Percentiles rank a stretch among this genome's conserved stretches.
Evolutionary conservation across 108 stramenopile genomes (phyloP).

Genomic region (Fistulifera solaris): DNA sequence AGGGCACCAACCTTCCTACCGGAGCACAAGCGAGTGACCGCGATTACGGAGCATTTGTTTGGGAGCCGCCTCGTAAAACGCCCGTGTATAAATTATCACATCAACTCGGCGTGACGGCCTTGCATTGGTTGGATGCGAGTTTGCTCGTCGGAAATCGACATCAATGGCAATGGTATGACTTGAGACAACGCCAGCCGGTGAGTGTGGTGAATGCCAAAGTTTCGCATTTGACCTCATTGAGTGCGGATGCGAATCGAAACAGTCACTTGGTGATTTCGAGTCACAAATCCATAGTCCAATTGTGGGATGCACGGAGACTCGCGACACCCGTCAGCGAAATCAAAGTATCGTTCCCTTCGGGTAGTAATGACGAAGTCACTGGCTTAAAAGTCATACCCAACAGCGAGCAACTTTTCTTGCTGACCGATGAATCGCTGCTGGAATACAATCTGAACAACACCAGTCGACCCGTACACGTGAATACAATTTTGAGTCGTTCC

Average conservation of each 20-base stretch:
- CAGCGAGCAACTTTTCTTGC: background rate
- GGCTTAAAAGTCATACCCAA: background rate
- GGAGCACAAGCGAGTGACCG: slow-evolving; percentile 33
- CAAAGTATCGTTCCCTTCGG: slow-evolving; percentile 12
- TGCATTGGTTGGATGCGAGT: slow-evolving; percentile 52
- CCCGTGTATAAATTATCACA: slow-evolving; percentile 36
- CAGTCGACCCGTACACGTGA: slow-evolving; percentile 3
- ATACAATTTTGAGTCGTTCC: background rate
- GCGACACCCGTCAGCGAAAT: slow-evolving; percentile 59
- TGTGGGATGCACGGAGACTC: slow-evolving; percentile 67
- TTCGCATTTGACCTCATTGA: slow-evolving; percentile 25
- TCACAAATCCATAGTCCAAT: slow-evolving; percentile 58
- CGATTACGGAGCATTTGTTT: slow-evolving; percentile 70
- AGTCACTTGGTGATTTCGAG: slow-evolving; percentile 14
- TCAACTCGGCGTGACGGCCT: slow-evolving; percentile 53
- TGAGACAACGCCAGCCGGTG: slow-evolving; percentile 21
- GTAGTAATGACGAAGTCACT: background rate
- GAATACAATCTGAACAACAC: background rate
- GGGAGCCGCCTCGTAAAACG: slow-evolving; percentile 33
- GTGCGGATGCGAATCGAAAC: slow-evolving; percentile 13
- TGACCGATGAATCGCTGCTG: background rate
- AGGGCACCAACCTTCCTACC: background rate
- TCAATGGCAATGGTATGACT: slow-evolving; percentile 49
- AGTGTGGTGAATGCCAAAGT: slow-evolving; percentile 30
- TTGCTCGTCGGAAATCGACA: slow-evolving; percentile 60